Conservation (phyloP, 1,139 yeast genomes). For the Yamadazyma diddensiae region DNA sequence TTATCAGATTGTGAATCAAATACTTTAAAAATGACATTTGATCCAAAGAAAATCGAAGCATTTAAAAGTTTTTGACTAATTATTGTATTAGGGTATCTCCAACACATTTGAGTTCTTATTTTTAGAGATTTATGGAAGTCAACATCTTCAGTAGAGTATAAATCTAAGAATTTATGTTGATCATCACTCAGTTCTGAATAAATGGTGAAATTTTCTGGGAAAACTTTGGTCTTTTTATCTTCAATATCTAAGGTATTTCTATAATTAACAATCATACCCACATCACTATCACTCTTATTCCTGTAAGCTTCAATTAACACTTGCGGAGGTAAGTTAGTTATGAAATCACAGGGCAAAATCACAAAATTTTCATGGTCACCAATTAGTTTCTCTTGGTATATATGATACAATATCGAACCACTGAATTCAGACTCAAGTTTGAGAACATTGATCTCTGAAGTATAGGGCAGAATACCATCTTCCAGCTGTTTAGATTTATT, state of each 20-base stretch:
- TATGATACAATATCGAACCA: conserved; percentile 58
- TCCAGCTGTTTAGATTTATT: conserved; percentile 5
- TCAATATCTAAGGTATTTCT: conserved; percentile 67
- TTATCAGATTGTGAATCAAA: conserved; percentile 30
- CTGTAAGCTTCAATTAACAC: conserved; percentile 82
- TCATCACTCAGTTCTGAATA: conserved; percentile 45
- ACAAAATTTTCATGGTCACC: conserved; percentile 53
- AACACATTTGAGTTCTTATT: conserved; percentile 80
- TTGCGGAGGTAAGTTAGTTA: conserved; percentile 90
- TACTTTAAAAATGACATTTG: conserved; percentile 43
- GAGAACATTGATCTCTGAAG: conserved; percentile 37
- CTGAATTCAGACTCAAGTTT: conserved; percentile 45
- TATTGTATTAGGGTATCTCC: conserved; percentile 79
- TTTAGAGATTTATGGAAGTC: conserved; percentile 67
- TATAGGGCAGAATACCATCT: conserved; percentile 12
- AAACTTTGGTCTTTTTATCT: conserved; percentile 64
- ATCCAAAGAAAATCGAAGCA: conserved; percentile 79
- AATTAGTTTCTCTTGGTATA: conserved; percentile 39
- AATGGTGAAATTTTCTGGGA: conserved; percentile 48
- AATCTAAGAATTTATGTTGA: conserved; percentile 62
- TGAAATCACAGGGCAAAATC: conserved; percentile 86
- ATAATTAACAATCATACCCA: conserved; percentile 73
- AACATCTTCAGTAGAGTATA: conserved; percentile 63
- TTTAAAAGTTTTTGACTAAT: conserved; percentile 75
- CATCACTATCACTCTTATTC: conserved; percentile 59